phyloP scores from a whole-genome alignment of 345 rosid species.

The Arabidopsis thaliana region TAIR10.1 NC_003075.7:8747501-8748000 shows the following conservation, averaged over 20 bases:
- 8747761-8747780: constrained; percentile 56
- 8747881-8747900: constrained; percentile 28
- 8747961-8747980: constrained; percentile 26
- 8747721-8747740: constrained; percentile 51
- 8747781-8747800: constrained; percentile 57
- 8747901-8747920: constrained; percentile 28
- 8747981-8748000: constrained; percentile 7
- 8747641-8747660: neutral
- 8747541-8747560: too few relatives aligned
- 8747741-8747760: constrained; percentile 53
- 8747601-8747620: too few relatives aligned
- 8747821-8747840: constrained; percentile 60
- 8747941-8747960: constrained; percentile 26
- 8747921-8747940: constrained; percentile 20
- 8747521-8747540: too few relatives aligned
- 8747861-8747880: constrained; percentile 37
- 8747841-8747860: constrained; percentile 29
- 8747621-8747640: too few relatives aligned
- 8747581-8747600: too few relatives aligned
- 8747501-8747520: neutral
- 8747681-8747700: neutral
- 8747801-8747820: constrained; percentile 61
- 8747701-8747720: constrained; percentile 39
- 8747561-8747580: too few relatives aligned
- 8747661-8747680: neutral